A percentile compares a stretch with the other conserved stretches of the same genome.
phyloP scores from a whole-genome alignment of 2,329 filamentous ascomycete species.

The Aspergillus chevalieri region DNA sequence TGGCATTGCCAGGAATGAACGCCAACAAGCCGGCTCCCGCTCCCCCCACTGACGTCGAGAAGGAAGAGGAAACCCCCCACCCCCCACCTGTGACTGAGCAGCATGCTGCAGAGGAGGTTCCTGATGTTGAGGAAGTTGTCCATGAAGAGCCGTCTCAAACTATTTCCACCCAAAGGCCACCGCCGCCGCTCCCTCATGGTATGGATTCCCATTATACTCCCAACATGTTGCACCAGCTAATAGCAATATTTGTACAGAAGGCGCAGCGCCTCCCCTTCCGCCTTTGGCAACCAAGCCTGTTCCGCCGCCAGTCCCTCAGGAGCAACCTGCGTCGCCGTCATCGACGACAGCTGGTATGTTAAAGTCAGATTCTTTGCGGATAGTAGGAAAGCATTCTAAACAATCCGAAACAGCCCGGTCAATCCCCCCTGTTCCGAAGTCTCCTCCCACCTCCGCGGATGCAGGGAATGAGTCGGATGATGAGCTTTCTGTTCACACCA shows the following conservation, averaged over 20 bases:
- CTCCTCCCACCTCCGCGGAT: conserved; percentile 58
- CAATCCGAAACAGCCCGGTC: conserved; percentile 53
- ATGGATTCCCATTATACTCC: conserved; percentile 21
- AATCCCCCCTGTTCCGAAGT: conserved; percentile 48
- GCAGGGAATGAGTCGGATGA: conserved; percentile 84
- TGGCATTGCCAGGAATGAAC: conserved; percentile 65
- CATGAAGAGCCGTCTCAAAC: conserved; percentile 28
- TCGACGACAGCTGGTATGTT: conserved; percentile 52
- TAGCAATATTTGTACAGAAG: conserved; percentile 29
- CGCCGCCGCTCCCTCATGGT: conserved; percentile 48
- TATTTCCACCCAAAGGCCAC: conserved; percentile 37
- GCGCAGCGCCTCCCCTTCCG: conserved; percentile 40
- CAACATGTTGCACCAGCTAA: neutral
- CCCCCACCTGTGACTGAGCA: conserved; percentile 38
- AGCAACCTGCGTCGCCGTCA: conserved; percentile 30
- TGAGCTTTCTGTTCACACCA: conserved; percentile 60
- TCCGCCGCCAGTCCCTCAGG: conserved; percentile 31
- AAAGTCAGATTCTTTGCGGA: neutral
- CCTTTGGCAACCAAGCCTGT: conserved; percentile 33
- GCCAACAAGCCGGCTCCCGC: conserved; percentile 41
- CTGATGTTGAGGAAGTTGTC: conserved; percentile 50
- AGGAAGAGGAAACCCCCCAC: conserved; percentile 46
- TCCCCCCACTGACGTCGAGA: conserved; percentile 41
- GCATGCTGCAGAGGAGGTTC: conserved; percentile 42
- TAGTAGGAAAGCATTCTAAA: neutral